Conservation (phyloP, 306 rosid genomes). For the Rosa chinensis region DNA sequence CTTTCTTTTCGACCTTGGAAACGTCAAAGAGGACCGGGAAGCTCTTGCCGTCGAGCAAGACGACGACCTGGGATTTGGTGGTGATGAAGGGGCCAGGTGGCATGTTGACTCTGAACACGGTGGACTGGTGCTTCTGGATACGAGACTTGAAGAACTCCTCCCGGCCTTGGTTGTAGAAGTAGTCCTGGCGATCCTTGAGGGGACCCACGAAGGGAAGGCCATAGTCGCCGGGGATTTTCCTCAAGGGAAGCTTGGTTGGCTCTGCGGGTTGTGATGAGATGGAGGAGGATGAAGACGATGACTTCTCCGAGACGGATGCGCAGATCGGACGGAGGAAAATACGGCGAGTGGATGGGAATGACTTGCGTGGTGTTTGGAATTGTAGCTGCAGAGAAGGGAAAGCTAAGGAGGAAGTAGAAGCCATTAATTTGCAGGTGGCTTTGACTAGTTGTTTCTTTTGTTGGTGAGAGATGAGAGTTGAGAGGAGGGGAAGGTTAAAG, state of each 20-base stretch:
- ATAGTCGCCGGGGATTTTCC: slow-evolving; percentile 67
- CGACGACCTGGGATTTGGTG: slow-evolving; percentile 55
- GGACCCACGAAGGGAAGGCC: slow-evolving; percentile 77
- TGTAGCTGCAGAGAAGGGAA: slow-evolving; percentile 45
- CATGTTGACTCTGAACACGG: slow-evolving; percentile 80
- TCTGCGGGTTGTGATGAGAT: slow-evolving; percentile 18
- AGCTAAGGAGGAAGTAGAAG: slow-evolving; percentile 25
- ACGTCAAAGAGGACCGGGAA: slow-evolving; percentile 79
- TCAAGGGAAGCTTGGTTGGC: slow-evolving; percentile 40
- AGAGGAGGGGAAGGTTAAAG: not conserved
- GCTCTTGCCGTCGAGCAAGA: slow-evolving; percentile 75
- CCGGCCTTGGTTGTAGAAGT: slow-evolving; percentile 75
- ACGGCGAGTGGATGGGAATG: slow-evolving; percentile 2
- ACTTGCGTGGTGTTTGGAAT: slow-evolving; percentile 8
- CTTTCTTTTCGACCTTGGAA: slow-evolving; percentile 68
- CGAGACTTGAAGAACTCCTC: slow-evolving; percentile 64
- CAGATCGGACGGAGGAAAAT: slow-evolving; percentile 23
- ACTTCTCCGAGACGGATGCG: slow-evolving; percentile 53
- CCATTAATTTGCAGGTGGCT: slow-evolving; percentile 28
- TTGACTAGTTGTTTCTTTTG: not conserved
- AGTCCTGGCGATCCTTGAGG: slow-evolving; percentile 63
- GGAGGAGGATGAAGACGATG: slow-evolving; percentile 30
- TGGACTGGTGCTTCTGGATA: slow-evolving; percentile 55
- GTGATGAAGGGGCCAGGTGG: slow-evolving; percentile 85
- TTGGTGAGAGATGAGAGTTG: not conserved